phyloP scores from a whole-genome alignment of 352 stramenopile species.

The Globisporangium paroecandrum region DNA sequence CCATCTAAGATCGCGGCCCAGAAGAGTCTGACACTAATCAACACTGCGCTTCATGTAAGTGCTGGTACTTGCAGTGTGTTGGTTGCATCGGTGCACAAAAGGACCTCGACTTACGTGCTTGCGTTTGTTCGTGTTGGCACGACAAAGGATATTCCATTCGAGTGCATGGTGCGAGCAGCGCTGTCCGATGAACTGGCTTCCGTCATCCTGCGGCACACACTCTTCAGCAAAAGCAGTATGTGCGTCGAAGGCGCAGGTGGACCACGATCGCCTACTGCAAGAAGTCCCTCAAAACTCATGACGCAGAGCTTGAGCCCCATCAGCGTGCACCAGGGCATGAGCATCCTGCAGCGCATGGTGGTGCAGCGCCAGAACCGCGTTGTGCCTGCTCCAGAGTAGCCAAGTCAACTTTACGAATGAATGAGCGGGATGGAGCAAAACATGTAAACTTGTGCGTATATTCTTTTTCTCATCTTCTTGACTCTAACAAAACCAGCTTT shows the following conservation, averaged over 20 bases:
- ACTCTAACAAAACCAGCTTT: not conserved
- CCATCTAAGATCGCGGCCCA: conserved; percentile 42
- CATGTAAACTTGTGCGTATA: not conserved
- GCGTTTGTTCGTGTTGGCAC: not conserved
- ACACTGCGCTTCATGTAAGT: conserved; percentile 35
- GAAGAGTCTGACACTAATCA: conserved; percentile 36
- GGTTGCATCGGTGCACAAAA: too few relatives aligned
- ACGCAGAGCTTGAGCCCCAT: conserved; percentile 3
- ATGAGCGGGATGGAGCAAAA: not conserved
- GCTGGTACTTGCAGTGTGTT: too few relatives aligned
- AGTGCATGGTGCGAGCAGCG: conserved; percentile 9
- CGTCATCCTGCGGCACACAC: not conserved
- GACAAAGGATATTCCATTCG: conserved; percentile 4
- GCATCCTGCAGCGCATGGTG: conserved; percentile 62
- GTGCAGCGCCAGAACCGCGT: conserved; percentile 54
- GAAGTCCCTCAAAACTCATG: conserved; percentile 5
- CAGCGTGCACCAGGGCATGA: conserved; percentile 16
- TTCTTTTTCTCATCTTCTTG: not conserved
- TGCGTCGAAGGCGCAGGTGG: not conserved
- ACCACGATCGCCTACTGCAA: not conserved
- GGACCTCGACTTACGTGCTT: not conserved
- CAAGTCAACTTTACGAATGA: not conserved
- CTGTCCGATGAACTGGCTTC: conserved; percentile 6
- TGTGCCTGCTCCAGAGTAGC: conserved; percentile 16
- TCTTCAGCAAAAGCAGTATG: not conserved